Base-by-base conservation (phyloP, 805 yeast genomes). In the Yamadazyma scolyti region DNA sequence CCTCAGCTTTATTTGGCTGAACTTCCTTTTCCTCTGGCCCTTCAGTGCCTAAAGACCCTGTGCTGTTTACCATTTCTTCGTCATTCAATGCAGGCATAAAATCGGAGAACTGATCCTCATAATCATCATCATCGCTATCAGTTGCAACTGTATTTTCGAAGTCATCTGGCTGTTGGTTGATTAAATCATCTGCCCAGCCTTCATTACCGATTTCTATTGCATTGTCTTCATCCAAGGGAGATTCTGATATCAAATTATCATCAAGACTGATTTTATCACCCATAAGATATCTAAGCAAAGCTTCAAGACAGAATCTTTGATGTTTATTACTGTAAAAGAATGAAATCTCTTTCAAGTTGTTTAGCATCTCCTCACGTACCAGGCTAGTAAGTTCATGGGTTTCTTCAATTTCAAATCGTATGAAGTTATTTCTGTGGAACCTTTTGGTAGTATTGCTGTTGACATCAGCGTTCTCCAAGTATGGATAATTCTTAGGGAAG, bases 401-500 rank as follows among this genome's bases (percentile, higher is more conserved):
- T 37, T 84, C 90, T 51, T 90, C 97, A 22, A 90, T 73, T 11
- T 63, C 66, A 43, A 84, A 82, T 9, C 52, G 53, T 7, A 65
- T 48, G 19, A 37, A 33, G 28, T 52, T 51, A 5, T 41, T 40
- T 25, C 48, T 55, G 18, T 46, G 51, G 4, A 42, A 37, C 28
- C 42, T 44, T 7, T 47, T 28, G 23, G 47, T 48, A 3, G 41
- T 20, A 10, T 9, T 28, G 3, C 25, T 6, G 4, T 33, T 24
- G 5, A 19, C 9, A 9, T 41, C 30, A 4, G 45, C 26, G 10
- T 89, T 82, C 16, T 71, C 71, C 7, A 68, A 57, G 2, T 58
- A 59, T 0, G 98, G 97, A 49, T 93, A 93, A 2, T 58, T 62
- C 15, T 66, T 54, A 0, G 97, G 96, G 42, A 89, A 81, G 17